These are phyloP conservation scores for Termitomyces sp. DNA, from an alignment of 768 basidiomycete genomes.

Conservation along the genomic window DNA sequence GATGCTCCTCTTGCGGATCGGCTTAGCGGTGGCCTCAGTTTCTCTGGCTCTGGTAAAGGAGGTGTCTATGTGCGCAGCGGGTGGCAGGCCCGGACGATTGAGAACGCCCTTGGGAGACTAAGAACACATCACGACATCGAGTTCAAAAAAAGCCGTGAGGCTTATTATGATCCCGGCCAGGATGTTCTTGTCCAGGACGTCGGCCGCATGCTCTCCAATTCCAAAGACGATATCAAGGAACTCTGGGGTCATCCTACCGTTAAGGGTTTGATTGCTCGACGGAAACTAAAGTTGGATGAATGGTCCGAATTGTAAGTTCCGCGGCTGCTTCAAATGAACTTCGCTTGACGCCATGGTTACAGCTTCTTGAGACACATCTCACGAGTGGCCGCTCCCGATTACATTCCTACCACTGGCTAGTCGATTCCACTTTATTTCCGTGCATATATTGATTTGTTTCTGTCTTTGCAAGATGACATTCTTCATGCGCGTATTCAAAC, in stretches of 20 bases:
- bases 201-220: slow-evolving; percentile 52
- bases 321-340: background rate
- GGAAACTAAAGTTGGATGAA: slow-evolving; percentile 77
- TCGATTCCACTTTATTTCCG: background rate
- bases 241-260: slow-evolving; percentile 76
- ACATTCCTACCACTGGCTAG: slow-evolving; percentile 73
- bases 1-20: slow-evolving; percentile 67
- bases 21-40: slow-evolving; percentile 68
- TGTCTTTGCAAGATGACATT: slow-evolving; percentile 60
- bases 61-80: slow-evolving; percentile 76
- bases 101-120: slow-evolving; percentile 44
- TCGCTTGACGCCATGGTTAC: slow-evolving; percentile 10
- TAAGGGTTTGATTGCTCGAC: slow-evolving; percentile 58
- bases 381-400: slow-evolving; percentile 65
- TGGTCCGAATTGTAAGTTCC: slow-evolving; percentile 82
- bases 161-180: slow-evolving; percentile 30
- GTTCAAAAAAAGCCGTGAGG: slow-evolving; percentile 29
- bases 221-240: slow-evolving; percentile 61
- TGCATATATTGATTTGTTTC: slow-evolving; percentile 25
- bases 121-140: slow-evolving; percentile 26
- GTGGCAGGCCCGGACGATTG: slow-evolving; percentile 71
- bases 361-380: slow-evolving; percentile 76
- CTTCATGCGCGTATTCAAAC: slow-evolving; percentile 88
- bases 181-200: slow-evolving; percentile 62
- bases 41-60: slow-evolving; percentile 74